phyloP scores from a whole-genome alignment of 208 protist species.

The Acanthamoeba quina region DNA sequence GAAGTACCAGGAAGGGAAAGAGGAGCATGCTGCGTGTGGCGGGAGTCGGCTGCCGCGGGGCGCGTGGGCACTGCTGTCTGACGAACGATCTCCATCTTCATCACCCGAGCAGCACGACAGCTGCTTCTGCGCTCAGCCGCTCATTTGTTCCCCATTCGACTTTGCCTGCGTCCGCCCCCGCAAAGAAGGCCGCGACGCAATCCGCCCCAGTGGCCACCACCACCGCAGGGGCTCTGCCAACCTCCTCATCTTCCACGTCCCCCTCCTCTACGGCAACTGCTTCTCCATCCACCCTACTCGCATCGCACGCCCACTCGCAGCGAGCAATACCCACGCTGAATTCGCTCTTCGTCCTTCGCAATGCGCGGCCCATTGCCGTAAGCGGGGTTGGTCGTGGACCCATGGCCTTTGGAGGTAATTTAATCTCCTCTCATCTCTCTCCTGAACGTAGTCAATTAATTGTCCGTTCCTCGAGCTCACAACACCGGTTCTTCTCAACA shows the following conservation, averaged over 20 bases:
- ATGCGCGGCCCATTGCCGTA: neutral
- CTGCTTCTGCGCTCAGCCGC: too few species aligned
- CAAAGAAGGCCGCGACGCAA: neutral
- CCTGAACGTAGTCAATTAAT: too few species aligned
- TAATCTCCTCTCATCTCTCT: neutral
- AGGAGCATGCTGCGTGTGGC: slow-evolving; percentile 16
- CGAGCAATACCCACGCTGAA: neutral
- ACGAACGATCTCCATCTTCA: too few species aligned
- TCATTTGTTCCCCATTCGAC: too few species aligned
- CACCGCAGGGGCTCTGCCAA: neutral
- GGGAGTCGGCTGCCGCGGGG: slow-evolving; percentile 1
- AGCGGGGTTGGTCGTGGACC: neutral
- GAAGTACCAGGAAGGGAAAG: neutral
- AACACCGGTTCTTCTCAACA: neutral
- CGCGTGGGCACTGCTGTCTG: neutral
- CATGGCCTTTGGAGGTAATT: neutral
- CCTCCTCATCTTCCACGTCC: neutral
- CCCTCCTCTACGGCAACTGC: neutral
- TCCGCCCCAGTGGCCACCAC: neutral
- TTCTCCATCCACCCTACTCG: neutral
- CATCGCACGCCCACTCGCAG: neutral
- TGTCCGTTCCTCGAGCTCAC: neutral
- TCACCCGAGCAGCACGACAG: too few species aligned
- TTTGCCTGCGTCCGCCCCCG: neutral
- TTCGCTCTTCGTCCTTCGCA: slow-evolving; percentile 10